Evolutionary conservation across 2,329 filamentous ascomycete species (phyloP).

Genomic region (Onygenales sp.): DNA sequence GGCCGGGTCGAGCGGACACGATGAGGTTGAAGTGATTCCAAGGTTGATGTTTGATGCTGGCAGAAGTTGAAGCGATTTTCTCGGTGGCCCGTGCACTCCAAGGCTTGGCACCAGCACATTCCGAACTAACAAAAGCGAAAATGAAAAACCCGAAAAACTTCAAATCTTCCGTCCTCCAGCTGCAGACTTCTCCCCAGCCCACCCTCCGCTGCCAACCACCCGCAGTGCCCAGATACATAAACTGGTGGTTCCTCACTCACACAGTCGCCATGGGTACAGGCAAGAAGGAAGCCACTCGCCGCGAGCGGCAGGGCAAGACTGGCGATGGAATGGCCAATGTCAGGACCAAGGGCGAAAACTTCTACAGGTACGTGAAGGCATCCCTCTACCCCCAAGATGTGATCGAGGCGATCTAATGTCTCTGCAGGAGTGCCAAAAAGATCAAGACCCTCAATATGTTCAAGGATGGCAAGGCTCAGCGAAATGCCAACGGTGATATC

Average conservation of each 20-base stretch:
- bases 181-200: conserved; percentile 21
- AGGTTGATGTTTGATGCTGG: not conserved
- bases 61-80: conserved; percentile 5
- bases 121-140: conserved; percentile 2
- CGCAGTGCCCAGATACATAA: not conserved
- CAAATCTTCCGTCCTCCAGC: conserved; percentile 15
- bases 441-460: conserved; percentile 82
- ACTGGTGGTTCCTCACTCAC: conserved; percentile 9
- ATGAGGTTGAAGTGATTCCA: not conserved
- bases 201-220: conserved; percentile 3
- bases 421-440: conserved; percentile 61
- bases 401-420: conserved; percentile 6
- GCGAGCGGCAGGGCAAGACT: conserved; percentile 73
- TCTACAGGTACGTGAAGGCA: conserved; percentile 63
- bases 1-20: not conserved
- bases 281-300: conserved; percentile 83
- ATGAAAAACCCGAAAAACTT: conserved; percentile 23
- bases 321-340: conserved; percentile 87
- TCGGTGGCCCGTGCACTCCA: conserved; percentile 9
- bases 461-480: conserved; percentile 74
- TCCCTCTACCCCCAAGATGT: not conserved
- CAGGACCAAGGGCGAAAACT: conserved; percentile 93
- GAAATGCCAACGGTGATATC: conserved; percentile 76
- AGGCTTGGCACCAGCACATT: conserved; percentile 7
- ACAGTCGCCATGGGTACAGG: conserved; percentile 63